Evolutionary conservation across 2,329 filamentous ascomycete species (phyloP).

Genomic region (Spiromastix sp.): DNA sequence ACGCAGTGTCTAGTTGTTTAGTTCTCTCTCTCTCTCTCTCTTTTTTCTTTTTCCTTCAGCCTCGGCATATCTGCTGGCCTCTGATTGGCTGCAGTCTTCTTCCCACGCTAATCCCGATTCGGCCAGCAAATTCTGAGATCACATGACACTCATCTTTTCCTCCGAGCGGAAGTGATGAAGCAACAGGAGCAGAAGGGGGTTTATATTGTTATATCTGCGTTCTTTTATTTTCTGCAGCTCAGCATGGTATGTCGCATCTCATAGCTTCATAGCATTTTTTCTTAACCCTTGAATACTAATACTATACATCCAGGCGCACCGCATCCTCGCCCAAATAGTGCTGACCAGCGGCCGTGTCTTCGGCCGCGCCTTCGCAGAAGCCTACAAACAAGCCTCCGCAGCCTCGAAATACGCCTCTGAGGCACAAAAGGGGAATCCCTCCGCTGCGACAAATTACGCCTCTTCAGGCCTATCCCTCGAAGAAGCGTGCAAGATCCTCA

Average conservation of each 20-base stretch:
- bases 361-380: conserved; percentile 84
- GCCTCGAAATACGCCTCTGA: conserved; percentile 72
- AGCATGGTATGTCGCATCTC: neutral
- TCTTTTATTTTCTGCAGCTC: neutral
- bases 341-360: conserved; percentile 84
- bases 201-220: no score
- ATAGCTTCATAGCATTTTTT: neutral
- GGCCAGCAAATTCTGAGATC: no score
- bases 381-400: conserved; percentile 89
- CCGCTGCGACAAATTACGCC: conserved; percentile 39
- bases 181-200: no score
- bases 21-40: no score
- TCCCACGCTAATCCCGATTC: no score
- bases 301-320: conserved; percentile 59
- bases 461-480: conserved; percentile 77
- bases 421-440: conserved; percentile 50
- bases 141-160: no score
- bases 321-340: conserved; percentile 87
- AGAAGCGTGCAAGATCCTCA: conserved; percentile 94
- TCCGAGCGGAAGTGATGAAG: no score
- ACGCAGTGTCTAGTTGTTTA: no score
- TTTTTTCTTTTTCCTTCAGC: no score
- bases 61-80: no score
- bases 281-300: neutral
- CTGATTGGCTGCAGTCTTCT: no score